Base-by-base conservation (phyloP, 2,329 filamentous ascomycete species). In the Tolypocladium pustulatum region DNA sequence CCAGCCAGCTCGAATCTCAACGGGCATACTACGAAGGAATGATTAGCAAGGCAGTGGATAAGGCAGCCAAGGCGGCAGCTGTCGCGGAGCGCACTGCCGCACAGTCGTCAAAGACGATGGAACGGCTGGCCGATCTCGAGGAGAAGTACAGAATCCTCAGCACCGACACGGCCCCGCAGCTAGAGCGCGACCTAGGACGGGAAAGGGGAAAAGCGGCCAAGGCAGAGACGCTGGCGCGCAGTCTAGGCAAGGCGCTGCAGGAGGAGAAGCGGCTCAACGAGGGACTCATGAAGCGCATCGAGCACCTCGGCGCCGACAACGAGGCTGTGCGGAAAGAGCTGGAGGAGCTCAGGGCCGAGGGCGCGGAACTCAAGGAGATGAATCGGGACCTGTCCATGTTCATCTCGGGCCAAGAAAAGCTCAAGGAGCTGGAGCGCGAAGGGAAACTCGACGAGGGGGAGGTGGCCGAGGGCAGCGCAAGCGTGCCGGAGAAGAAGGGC, bases 11-110 rank as follows among this genome's bases (percentile, higher is more conserved):
- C 2, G 94, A 97, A 70, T 91, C 88, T 51, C 94, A 99, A 71
- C 84, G 94, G 12, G 81, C 89, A 0, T 99, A 97, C 73, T 99
- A 96, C 65, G 93, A 97, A 71, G 93, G 96, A 65, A 85, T 96
- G 71, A 82, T 99, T 57, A 88, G 87, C 67, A 91, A 95, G 62
- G 90, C 91, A 0, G 91, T 88, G 0, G 90, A 96, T 72, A 97
- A 97, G 75, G 92, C 92, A 0, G 82, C 86, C 1, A 84, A 88
- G 67, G 90, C 92, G 0, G 80, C 83, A 0, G 78, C 83, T 0
- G 79, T 83, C 0, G 90, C 89, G 0, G 86, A 89, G 61, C 78
- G 79, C 54, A 87, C 89, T 0, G 74, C 76, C 0, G 69, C 71
- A 0, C 76, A 78, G 62, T 80, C 81, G 2, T 77, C 74, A 6